Conservation (phyloP, 2,329 filamentous ascomycete genomes). For the Aspergillus proliferans region DNA sequence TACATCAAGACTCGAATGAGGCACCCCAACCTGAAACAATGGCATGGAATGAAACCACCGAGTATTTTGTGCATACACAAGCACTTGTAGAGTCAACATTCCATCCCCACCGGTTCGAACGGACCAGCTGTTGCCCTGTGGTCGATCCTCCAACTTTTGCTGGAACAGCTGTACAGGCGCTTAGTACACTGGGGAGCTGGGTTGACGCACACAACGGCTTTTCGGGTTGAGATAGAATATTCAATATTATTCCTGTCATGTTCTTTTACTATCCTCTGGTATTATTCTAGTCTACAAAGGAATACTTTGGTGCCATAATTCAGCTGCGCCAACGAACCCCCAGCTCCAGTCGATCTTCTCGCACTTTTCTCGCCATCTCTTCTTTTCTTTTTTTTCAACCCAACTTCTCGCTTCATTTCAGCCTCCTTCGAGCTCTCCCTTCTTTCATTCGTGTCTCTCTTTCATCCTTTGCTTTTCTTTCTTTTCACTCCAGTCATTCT, state of each 20-base stretch:
- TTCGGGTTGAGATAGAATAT: too few relatives aligned
- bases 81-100: background rate
- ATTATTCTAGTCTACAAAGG: too few relatives aligned
- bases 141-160: constrained; percentile 4
- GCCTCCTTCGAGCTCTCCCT: too few relatives aligned
- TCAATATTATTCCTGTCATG: too few relatives aligned
- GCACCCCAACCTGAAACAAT: too few relatives aligned
- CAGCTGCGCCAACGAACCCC: background rate
- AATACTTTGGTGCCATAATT: background rate
- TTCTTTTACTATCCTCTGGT: too few relatives aligned
- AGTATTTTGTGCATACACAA: background rate
- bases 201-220: too few relatives aligned
- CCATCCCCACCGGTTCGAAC: constrained; percentile 5
- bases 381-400: constrained; percentile 1
- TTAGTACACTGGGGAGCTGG: too few relatives aligned
- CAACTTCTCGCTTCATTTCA: constrained; percentile 4
- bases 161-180: too few relatives aligned
- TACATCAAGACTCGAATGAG: too few relatives aligned
- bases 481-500: constrained; percentile 6
- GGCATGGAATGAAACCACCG: too few relatives aligned
- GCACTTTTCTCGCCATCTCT: background rate
- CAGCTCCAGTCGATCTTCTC: constrained; percentile 3
- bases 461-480: constrained; percentile 3
- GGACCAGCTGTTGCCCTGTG: constrained; percentile 6
- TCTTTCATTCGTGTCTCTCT: background rate